Evolutionary conservation across 495 filamentous ascomycete genomes (phyloP).

Genomic region (Mytilinidion resinicola): DNA sequence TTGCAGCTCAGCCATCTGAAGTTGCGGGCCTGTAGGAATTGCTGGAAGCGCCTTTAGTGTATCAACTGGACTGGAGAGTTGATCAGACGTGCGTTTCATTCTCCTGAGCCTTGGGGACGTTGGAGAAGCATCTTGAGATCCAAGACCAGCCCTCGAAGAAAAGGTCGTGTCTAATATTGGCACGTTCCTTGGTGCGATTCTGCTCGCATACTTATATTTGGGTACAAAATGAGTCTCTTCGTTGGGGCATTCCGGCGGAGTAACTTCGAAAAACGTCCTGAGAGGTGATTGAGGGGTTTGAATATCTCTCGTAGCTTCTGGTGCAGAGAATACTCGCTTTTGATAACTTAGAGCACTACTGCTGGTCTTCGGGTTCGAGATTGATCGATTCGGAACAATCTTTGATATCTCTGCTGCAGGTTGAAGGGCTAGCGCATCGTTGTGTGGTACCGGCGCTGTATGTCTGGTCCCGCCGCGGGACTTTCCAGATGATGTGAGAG

Average conservation of each 20-base stretch:
- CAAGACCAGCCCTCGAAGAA: neutral
- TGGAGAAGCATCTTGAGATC: neutral
- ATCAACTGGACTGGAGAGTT: neutral
- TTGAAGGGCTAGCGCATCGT: conserved; percentile 10
- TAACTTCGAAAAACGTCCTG: conserved; percentile 1
- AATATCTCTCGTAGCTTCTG: conserved; percentile 7
- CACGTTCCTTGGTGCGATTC: neutral
- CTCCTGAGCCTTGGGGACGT: neutral
- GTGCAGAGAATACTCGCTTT: conserved; percentile 24
- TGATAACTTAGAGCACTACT: conserved; percentile 7
- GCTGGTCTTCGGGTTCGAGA: conserved; percentile 1
- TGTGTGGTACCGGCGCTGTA: conserved; percentile 11
- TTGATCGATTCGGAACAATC: conserved; percentile 2
- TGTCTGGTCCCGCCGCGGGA: conserved; percentile 7
- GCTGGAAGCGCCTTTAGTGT: neutral
- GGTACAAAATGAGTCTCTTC: neutral
- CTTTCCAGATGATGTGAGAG: conserved; percentile 14
- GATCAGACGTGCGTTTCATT: neutral
- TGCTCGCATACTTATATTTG: neutral
- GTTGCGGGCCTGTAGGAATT: neutral
- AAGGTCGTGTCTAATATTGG: neutral
- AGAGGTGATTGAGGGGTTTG: neutral
- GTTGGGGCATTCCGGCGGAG: neutral
- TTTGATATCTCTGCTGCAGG: conserved; percentile 20
- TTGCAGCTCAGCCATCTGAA: neutral